Evolutionary conservation across 805 yeast genomes (phyloP).

Genomic region (Lipomyces oligophaga): DNA sequence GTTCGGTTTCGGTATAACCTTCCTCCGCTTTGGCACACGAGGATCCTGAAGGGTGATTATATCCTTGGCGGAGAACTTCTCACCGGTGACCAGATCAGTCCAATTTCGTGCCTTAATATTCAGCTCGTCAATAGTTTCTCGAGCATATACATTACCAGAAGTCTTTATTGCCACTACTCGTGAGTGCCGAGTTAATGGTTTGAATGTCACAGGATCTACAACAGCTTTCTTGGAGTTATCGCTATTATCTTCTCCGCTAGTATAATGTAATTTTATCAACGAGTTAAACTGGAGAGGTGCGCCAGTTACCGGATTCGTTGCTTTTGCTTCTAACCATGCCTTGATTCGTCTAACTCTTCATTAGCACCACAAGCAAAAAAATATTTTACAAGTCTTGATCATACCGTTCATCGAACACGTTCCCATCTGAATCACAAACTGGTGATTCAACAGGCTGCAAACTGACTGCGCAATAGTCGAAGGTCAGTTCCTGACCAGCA

Average conservation of each 20-base stretch:
- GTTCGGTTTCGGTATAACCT: neutral
- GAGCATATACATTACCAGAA: slow-evolving; percentile 36
- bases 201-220: slow-evolving; percentile 38
- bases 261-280: slow-evolving; percentile 32
- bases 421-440: slow-evolving; percentile 34
- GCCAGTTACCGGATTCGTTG: slow-evolving; percentile 35
- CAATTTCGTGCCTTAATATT: slow-evolving; percentile 33
- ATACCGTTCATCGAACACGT: slow-evolving; percentile 34
- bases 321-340: slow-evolving; percentile 32
- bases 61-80: slow-evolving; percentile 33
- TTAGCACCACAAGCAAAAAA: neutral
- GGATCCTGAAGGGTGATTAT: slow-evolving; percentile 30
- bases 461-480: slow-evolving; percentile 37
- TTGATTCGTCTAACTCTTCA: slow-evolving; percentile 28
- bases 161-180: slow-evolving; percentile 34
- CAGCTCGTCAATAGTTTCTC: slow-evolving; percentile 34
- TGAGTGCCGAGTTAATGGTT: slow-evolving; percentile 32
- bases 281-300: slow-evolving; percentile 28
- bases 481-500: slow-evolving; percentile 30
- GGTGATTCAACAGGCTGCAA: slow-evolving; percentile 33
- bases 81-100: slow-evolving; percentile 37
- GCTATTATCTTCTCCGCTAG: slow-evolving; percentile 30
- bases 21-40: neutral
- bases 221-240: too few species aligned
- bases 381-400: neutral